phyloP scores from a whole-genome alignment of 2,329 filamentous ascomycete genomes.

The Alternaria longipes region DNA sequence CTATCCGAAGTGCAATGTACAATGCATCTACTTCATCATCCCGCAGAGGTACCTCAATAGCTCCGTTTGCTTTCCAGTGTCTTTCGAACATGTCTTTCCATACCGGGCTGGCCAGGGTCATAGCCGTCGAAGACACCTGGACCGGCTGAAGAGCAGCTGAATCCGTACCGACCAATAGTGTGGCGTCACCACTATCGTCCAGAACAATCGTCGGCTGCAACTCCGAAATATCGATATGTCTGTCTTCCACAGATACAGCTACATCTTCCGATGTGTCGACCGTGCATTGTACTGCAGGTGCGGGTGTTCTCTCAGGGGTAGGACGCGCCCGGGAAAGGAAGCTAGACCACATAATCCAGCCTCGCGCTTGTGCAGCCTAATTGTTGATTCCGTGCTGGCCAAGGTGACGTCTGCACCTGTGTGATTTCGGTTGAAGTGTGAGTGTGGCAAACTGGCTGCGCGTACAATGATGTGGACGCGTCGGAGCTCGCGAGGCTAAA shows the following conservation, averaged over 20 bases:
- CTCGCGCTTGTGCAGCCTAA: slow-evolving; percentile 1
- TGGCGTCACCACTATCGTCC: slow-evolving; percentile 19
- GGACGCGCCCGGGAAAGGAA: slow-evolving; percentile 15
- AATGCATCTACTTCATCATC: slow-evolving; percentile 17
- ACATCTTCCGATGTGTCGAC: slow-evolving; percentile 8
- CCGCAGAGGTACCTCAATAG: slow-evolving; percentile 35
- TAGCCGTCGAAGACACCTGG: slow-evolving; percentile 18
- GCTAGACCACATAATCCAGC: slow-evolving; percentile 13
- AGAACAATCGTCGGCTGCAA: slow-evolving; percentile 16
- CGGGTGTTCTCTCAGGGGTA: slow-evolving; percentile 16
- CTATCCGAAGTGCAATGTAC: slow-evolving; percentile 12
- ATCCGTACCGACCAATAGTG: slow-evolving; percentile 15
- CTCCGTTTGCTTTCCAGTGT: slow-evolving; percentile 19
- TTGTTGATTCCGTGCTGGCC: not conserved
- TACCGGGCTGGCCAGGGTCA: slow-evolving; percentile 30
- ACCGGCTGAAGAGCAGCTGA: slow-evolving; percentile 19
- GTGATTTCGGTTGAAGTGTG: slow-evolving; percentile 6
- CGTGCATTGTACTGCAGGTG: slow-evolving; percentile 6
- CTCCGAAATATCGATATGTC: slow-evolving; percentile 7
- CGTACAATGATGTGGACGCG: slow-evolving; percentile 4
- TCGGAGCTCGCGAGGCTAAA: slow-evolving; percentile 1
- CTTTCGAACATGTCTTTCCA: slow-evolving; percentile 32
- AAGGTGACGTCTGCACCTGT: slow-evolving; percentile 12
- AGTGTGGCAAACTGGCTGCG: slow-evolving; percentile 8
- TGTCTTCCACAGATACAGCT: slow-evolving; percentile 6